These are phyloP conservation scores for Fusarium tjaetaba DNA, from an alignment of 2,329 filamentous ascomycete genomes.

Conservation along the genomic window DNA sequence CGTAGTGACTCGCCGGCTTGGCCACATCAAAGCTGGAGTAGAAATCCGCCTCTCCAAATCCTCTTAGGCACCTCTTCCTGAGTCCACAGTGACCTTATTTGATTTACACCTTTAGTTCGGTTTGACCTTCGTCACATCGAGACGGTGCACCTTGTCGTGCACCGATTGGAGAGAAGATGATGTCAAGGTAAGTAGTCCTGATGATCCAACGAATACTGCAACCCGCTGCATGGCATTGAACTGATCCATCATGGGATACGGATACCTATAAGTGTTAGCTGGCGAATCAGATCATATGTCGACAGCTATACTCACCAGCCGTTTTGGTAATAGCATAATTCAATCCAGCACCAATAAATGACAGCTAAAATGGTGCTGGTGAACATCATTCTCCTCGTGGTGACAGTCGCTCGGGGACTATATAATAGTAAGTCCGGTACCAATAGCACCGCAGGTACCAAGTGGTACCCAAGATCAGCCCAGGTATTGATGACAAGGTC, in stretches of 20 bases:
- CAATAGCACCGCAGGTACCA: background rate
- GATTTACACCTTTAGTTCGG: background rate
- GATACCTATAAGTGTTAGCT: background rate
- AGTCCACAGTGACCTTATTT: background rate
- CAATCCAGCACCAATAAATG: constrained; percentile 11
- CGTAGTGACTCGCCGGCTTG: rapidly evolving
- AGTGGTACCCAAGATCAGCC: constrained; percentile 10
- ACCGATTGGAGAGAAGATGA: background rate
- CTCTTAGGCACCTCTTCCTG: rapidly evolving
- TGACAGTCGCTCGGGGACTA: background rate
- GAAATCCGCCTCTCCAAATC: background rate
- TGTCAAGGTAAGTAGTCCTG: background rate
- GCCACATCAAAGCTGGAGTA: background rate
- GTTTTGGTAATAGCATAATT: constrained; percentile 10
- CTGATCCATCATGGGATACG: constrained; percentile 16
- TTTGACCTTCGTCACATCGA: background rate
- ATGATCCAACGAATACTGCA: constrained; percentile 3
- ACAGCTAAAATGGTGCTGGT: constrained; percentile 1
- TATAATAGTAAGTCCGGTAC: background rate
- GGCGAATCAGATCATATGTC: rapidly evolving
- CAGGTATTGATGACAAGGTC: constrained; percentile 5
- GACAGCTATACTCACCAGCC: background rate
- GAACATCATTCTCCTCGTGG: constrained; percentile 2
- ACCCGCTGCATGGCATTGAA: background rate
- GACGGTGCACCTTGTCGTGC: background rate